Conservation (phyloP, 345 rosid genomes). For the Leavenworthia alabamica region DNA sequence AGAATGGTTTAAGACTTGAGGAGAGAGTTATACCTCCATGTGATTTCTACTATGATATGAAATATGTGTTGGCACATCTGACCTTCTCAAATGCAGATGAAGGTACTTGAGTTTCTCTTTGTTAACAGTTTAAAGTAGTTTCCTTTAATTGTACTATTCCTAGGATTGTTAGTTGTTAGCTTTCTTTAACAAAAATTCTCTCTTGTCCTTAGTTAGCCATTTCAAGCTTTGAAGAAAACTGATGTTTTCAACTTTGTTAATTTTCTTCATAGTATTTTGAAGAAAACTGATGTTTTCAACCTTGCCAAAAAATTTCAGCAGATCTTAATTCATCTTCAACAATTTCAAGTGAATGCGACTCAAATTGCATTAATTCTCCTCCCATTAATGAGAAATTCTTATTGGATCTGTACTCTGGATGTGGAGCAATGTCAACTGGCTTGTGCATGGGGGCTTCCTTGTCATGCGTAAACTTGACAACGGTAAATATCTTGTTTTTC, state of each 20-base stretch:
- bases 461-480: slow-evolving; percentile 30
- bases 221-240: no score
- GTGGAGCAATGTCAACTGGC: slow-evolving; percentile 51
- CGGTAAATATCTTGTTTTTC: slow-evolving; percentile 16
- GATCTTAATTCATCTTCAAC: slow-evolving; percentile 29
- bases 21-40: slow-evolving; percentile 19
- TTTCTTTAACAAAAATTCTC: no score
- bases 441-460: slow-evolving; percentile 39
- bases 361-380: slow-evolving; percentile 1
- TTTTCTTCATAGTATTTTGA: no score
- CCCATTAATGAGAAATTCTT: slow-evolving; percentile 20
- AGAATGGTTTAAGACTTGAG: slow-evolving; percentile 24
- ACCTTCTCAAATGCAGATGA: neutral
- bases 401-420: slow-evolving; percentile 40
- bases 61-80: neutral
- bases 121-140: neutral
- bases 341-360: slow-evolving; percentile 35
- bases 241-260: neutral
- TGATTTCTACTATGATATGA: slow-evolving; percentile 36
- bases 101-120: neutral
- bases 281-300: neutral
- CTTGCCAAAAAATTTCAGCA: slow-evolving; percentile 11
- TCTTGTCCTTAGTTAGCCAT: no score
- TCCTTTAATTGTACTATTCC: neutral
- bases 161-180: no score